phyloP scores from a whole-genome alignment of 1,284 basidiomycete species.

The Papiliotrema nemorosa region DNA sequence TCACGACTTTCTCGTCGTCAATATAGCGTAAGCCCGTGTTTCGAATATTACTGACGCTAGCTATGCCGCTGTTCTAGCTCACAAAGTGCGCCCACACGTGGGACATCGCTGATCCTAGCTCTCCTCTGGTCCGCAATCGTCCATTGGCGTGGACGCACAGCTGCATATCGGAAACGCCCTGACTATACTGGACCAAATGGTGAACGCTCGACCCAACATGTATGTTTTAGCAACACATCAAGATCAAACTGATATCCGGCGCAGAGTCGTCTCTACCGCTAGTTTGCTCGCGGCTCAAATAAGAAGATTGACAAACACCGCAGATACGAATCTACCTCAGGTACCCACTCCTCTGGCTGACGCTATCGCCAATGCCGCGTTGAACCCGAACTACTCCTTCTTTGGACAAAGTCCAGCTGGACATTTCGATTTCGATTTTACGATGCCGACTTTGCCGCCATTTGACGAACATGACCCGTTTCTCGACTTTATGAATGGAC shows the following conservation, averaged over 20 bases:
- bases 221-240: neutral
- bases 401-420: neutral
- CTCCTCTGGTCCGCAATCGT: neutral
- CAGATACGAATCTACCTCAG: neutral
- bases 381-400: neutral
- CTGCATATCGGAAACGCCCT: neutral
- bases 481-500: neutral
- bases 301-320: neutral
- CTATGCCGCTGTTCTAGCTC: neutral
- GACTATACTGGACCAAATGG: neutral
- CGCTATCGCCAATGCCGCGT: neutral
- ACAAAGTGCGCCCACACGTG: neutral
- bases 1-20: conserved; percentile 5
- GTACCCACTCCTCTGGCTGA: neutral
- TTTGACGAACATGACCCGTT: neutral
- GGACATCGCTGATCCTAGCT: conserved; percentile 1
- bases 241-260: neutral
- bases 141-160: neutral
- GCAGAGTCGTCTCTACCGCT: neutral
- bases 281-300: conserved; percentile 1
- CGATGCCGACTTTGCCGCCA: neutral
- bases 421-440: conserved; percentile 1
- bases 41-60: neutral
- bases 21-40: neutral
- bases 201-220: neutral